Evolutionary conservation across 192 early-diverging fungal genomes (phyloP).

Genomic region (Funneliformis geosporum): DNA sequence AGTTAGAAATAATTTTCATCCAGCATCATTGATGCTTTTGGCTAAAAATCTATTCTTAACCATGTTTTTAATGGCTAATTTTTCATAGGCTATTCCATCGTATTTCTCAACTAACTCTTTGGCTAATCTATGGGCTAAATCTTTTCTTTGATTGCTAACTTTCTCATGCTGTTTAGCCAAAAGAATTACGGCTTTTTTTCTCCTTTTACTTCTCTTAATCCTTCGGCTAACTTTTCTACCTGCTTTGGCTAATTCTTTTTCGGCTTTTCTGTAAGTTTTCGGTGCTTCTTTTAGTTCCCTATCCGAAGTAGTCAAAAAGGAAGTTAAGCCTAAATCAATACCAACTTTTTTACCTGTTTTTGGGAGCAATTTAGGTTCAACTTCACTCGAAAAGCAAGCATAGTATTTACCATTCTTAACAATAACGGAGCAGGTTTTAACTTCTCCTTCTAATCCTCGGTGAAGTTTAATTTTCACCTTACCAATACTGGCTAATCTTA

Average conservation of each 20-base stretch:
- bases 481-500: background rate
- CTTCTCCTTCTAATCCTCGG: background rate
- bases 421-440: background rate
- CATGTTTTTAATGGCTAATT: constrained; percentile 5
- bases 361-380: background rate
- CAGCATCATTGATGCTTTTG: constrained; percentile 15
- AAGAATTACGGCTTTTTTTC: background rate
- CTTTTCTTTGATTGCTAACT: constrained; percentile 8
- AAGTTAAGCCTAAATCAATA: background rate
- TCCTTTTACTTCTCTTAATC: background rate
- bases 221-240: background rate
- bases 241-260: constrained; percentile 1
- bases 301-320: constrained; percentile 1
- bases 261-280: background rate
- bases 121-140: constrained; percentile 14
- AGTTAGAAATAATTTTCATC: constrained; percentile 5
- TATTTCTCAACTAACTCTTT: background rate
- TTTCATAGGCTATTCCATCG: background rate
- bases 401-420: background rate
- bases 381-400: background rate
- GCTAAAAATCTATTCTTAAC: constrained; percentile 8
- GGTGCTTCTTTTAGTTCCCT: background rate
- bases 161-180: constrained; percentile 10
- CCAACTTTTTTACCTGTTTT: background rate
- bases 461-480: background rate